phyloP scores from a whole-genome alignment of 2,329 filamentous ascomycete species.

The Penicillium paneum region DNA sequence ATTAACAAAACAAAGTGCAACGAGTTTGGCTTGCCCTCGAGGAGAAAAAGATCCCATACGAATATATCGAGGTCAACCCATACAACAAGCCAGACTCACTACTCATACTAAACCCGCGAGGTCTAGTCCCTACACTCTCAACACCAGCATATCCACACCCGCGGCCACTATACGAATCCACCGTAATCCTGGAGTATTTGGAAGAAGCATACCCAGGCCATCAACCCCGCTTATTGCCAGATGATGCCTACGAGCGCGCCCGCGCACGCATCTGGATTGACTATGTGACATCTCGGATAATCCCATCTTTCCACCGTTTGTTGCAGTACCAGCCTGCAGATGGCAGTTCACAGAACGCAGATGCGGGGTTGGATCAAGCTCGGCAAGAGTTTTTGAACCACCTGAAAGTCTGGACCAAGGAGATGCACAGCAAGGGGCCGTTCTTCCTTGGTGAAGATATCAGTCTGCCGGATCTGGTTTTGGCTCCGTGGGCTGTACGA shows the following conservation, averaged over 20 bases:
- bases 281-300: constrained; percentile 63
- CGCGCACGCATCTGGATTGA: constrained; percentile 70
- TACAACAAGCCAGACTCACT: constrained; percentile 69
- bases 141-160: constrained; percentile 20
- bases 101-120: constrained; percentile 69
- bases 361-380: constrained; percentile 48
- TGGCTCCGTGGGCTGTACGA: constrained; percentile 70
- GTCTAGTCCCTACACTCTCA: constrained; percentile 68
- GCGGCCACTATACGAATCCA: constrained; percentile 69
- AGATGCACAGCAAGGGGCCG: constrained; percentile 61
- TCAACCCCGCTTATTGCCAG: constrained; percentile 55
- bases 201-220: constrained; percentile 64
- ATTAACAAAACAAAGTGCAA: constrained; percentile 50
- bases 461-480: constrained; percentile 65
- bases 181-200: constrained; percentile 70
- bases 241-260: constrained; percentile 62
- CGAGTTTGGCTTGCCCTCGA: constrained; percentile 69
- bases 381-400: constrained; percentile 57
- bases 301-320: constrained; percentile 66
- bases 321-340: constrained; percentile 46
- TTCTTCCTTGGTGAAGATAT: constrained; percentile 66
- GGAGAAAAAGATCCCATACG: constrained; percentile 70
- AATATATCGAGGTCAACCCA: constrained; percentile 75
- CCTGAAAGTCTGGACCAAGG: constrained; percentile 58
- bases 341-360: constrained; percentile 31